A percentile compares a stretch with the other conserved stretches of the same genome.
These are phyloP conservation scores for Solanum medicagineum DNA, from an alignment of 257 asterid genomes.

Conservation along the genomic window DNA sequence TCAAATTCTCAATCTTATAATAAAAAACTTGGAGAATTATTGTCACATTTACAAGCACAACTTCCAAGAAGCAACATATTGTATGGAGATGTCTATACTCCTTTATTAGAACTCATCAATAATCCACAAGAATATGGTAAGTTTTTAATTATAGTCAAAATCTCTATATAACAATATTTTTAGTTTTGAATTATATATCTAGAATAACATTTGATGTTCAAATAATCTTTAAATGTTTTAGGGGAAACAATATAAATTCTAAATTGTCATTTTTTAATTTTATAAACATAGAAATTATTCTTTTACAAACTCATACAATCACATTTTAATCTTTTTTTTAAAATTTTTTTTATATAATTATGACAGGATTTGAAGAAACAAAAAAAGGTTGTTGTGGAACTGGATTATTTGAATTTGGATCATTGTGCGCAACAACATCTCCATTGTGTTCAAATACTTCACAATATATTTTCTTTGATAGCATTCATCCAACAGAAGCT, in stretches of 20 bases:
- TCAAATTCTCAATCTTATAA: background rate
- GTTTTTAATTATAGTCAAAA: background rate
- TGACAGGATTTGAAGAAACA: slow-evolving; percentile 16
- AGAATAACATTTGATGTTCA: too few relatives aligned
- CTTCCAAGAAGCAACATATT: background rate
- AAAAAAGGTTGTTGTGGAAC: slow-evolving; percentile 18
- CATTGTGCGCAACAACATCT: background rate
- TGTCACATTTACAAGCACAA: background rate
- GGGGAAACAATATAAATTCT: too few relatives aligned
- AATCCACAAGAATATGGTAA: background rate
- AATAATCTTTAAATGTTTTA: too few relatives aligned
- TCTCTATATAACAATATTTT: too few relatives aligned
- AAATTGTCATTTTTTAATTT: too few relatives aligned
- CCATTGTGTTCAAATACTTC: slow-evolving; percentile 3
- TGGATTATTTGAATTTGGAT: slow-evolving; percentile 4
- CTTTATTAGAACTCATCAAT: background rate
- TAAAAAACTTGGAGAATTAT: background rate
- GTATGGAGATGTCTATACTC: background rate
- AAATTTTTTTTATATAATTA: background rate
- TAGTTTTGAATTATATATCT: too few relatives aligned
- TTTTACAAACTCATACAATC: background rate
- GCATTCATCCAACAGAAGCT: slow-evolving; percentile 7
- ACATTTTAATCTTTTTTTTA: background rate
- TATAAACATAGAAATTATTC: too few relatives aligned
- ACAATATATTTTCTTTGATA: slow-evolving; percentile 4